These are phyloP conservation scores for Mortierella antarctica DNA, from an alignment of 192 early-diverging fungal species.

Conservation along the genomic window DNA sequence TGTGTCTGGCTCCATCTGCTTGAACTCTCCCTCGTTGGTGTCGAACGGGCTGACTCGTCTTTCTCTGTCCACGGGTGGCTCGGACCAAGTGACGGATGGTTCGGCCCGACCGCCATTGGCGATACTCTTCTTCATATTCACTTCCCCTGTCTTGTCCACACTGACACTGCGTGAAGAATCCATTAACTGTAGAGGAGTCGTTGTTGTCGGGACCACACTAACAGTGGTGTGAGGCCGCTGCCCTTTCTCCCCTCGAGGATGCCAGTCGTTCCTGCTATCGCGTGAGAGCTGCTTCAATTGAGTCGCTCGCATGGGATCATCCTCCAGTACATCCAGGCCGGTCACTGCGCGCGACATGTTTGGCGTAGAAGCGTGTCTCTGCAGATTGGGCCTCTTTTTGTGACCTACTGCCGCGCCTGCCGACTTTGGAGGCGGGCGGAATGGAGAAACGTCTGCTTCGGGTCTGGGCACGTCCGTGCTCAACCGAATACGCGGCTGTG, in stretches of 20 bases:
- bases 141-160: background rate
- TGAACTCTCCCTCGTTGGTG: constrained; percentile 28
- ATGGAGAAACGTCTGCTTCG: background rate
- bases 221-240: background rate
- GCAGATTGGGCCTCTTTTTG: constrained; percentile 16
- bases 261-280: constrained; percentile 1
- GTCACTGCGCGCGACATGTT: constrained; percentile 29
- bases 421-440: background rate
- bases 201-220: background rate
- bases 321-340: constrained; percentile 32
- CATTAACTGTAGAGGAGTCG: too few species aligned
- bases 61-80: constrained; percentile 3
- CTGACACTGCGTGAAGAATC: too few species aligned
- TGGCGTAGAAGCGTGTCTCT: constrained; percentile 31
- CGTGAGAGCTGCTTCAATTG: constrained; percentile 14
- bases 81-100: background rate
- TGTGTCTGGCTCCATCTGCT: constrained; percentile 15
- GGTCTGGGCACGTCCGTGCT: too few species aligned
- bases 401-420: background rate
- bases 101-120: too few species aligned
- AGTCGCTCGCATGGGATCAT: constrained; percentile 22
- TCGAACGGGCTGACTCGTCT: constrained; percentile 35
- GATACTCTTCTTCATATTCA: background rate
- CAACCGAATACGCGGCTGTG: background rate
- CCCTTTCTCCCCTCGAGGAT: background rate